Conservation (phyloP, 2,329 filamentous ascomycete species). For the Hymenoscyphus occultus region DNA sequence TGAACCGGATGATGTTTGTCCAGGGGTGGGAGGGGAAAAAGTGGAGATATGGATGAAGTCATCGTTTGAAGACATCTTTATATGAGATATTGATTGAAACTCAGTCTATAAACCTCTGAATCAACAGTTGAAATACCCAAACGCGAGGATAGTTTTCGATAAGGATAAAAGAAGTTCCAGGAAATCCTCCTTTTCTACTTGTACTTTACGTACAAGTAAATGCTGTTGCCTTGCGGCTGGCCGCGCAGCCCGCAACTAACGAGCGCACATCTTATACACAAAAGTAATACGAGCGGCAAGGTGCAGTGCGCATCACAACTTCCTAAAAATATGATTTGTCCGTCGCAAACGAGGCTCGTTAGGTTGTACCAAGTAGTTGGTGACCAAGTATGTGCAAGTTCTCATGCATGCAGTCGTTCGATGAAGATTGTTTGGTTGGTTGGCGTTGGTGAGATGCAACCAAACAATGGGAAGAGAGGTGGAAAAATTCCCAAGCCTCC, state of each 20-base stretch:
- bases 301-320: not conserved
- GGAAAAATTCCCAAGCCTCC: not conserved
- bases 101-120: not conserved
- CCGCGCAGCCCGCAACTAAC: not conserved
- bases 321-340: not conserved
- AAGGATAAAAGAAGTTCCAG: not conserved
- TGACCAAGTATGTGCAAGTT: too few species aligned
- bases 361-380: not conserved
- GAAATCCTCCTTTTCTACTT: not conserved
- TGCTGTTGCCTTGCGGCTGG: slow-evolving; percentile 22
- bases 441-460: not conserved
- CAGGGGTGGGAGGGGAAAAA: slow-evolving; percentile 1
- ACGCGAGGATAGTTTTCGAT: too few species aligned
- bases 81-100: not conserved
- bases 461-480: not conserved
- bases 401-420: not conserved
- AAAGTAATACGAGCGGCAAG: slow-evolving; percentile 2
- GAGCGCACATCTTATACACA: too few species aligned
- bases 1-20: not conserved
- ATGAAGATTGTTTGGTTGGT: not conserved
- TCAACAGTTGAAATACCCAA: too few species aligned
- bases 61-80: slow-evolving; percentile 22
- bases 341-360: not conserved
- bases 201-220: not conserved
- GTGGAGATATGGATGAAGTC: slow-evolving; percentile 28